These are phyloP conservation scores for Fusarium tuaranense DNA, from an alignment of 2,329 filamentous ascomycete species.

Conservation along the genomic window DNA sequence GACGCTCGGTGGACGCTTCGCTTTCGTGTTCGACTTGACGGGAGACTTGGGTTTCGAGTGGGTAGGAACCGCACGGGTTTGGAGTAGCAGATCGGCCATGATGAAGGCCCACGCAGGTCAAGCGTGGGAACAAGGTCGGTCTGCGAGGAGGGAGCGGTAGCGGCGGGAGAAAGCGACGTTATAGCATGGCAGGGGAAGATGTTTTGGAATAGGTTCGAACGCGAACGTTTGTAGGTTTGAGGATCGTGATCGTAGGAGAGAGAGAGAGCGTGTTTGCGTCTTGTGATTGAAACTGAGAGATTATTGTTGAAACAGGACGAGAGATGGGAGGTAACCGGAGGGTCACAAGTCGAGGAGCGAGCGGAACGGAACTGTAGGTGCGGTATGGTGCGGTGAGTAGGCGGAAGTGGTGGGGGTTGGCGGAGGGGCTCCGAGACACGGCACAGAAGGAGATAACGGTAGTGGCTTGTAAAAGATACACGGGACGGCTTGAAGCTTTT, in stretches of 20 bases:
- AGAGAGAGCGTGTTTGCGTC: neutral
- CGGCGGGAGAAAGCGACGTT: neutral
- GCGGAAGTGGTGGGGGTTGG: constrained; percentile 29
- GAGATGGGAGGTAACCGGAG: constrained; percentile 13
- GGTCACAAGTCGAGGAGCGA: constrained; percentile 28
- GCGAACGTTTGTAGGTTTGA: neutral
- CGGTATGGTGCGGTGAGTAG: constrained; percentile 23
- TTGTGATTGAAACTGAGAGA: neutral
- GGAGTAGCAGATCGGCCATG: constrained; percentile 47
- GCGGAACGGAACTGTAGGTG: constrained; percentile 21
- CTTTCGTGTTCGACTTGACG: constrained; percentile 41
- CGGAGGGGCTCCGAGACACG: constrained; percentile 25
- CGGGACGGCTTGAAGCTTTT: neutral
- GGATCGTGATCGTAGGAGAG: neutral
- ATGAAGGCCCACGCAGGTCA: constrained; percentile 5
- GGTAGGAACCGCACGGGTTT: constrained; percentile 36
- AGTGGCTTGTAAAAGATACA: neutral
- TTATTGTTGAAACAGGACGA: constrained; percentile 13
- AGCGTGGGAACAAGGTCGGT: constrained; percentile 28
- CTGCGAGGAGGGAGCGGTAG: neutral
- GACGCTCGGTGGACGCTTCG: constrained; percentile 34
- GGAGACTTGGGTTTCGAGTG: constrained; percentile 34
- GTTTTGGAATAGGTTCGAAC: neutral
- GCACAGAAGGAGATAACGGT: neutral
- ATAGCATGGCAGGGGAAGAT: constrained; percentile 29